Conservation (phyloP, 768 basidiomycete species). For the Rhodotorula taiwanensis region DNA sequence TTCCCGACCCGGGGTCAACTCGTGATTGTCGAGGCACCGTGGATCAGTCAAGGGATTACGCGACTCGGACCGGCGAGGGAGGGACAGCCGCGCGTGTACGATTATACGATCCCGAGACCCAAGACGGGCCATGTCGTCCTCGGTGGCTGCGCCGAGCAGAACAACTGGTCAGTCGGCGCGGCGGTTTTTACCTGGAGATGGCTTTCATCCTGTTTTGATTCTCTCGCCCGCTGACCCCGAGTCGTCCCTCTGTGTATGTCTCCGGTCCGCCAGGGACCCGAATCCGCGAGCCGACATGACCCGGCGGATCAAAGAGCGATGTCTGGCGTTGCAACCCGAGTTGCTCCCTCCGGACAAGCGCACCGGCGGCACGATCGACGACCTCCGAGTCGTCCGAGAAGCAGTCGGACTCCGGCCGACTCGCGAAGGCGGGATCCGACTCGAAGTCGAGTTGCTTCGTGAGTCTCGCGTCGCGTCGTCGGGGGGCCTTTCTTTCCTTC, state of each 20-base stretch:
- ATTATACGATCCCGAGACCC: conserved; percentile 46
- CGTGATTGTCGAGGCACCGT: conserved; percentile 41
- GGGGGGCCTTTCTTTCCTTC: too few species aligned
- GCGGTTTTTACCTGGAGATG: too few species aligned
- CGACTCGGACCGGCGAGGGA: conserved; percentile 44
- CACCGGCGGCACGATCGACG: conserved; percentile 42
- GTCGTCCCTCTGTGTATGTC: too few species aligned
- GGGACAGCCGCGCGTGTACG: conserved; percentile 38
- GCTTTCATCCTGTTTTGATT: too few species aligned
- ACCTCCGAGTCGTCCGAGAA: conserved; percentile 48
- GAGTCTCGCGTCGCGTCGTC: not conserved
- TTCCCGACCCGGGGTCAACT: conserved; percentile 48
- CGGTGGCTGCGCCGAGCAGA: conserved; percentile 43
- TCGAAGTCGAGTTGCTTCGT: conserved; percentile 48
- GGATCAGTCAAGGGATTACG: conserved; percentile 47
- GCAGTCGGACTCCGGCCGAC: conserved; percentile 61
- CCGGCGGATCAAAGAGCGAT: conserved; percentile 23
- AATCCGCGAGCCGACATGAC: conserved; percentile 23
- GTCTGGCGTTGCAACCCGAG: conserved; percentile 26
- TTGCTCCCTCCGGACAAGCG: conserved; percentile 28
- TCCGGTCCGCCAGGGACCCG: conserved; percentile 31
- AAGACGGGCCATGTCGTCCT: conserved; percentile 47
- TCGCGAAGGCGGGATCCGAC: conserved; percentile 61
- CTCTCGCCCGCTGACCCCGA: not conserved
- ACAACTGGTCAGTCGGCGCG: too few species aligned